phyloP scores from a whole-genome alignment of 2,329 filamentous ascomycete genomes.

The Nothopassalora personata region DNA sequence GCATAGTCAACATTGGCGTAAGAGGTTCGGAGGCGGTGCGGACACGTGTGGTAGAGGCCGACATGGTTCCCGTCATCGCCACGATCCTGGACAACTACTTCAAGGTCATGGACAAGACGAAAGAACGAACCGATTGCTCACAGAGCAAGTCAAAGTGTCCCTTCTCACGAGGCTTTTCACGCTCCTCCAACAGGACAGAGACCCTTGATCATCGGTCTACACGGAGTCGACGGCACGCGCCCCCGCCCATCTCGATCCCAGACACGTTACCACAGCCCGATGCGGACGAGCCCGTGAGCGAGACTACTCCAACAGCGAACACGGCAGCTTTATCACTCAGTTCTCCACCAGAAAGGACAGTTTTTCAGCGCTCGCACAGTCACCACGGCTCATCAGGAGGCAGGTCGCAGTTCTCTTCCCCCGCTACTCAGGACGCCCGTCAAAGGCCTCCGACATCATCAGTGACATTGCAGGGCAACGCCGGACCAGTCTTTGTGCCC shows the following conservation, averaged over 20 bases:
- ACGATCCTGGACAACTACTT: constrained; percentile 98
- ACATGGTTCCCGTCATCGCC: constrained; percentile 98
- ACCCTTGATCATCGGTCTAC: constrained; percentile 39
- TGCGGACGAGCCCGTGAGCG: constrained; percentile 49
- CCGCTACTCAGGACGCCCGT: constrained; percentile 18
- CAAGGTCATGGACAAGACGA: constrained; percentile 87
- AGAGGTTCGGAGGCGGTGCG: constrained; percentile 89
- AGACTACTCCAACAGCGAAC: constrained; percentile 53
- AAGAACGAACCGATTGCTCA: constrained; percentile 69
- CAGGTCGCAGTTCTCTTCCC: constrained; percentile 27
- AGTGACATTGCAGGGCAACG: constrained; percentile 28
- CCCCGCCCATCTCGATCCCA: constrained; percentile 79
- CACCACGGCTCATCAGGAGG: constrained; percentile 43
- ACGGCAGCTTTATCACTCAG: constrained; percentile 57
- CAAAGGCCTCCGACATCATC: constrained; percentile 27
- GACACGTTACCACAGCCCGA: constrained; percentile 44
- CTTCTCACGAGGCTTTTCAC: constrained; percentile 34
- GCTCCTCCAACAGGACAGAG: constrained; percentile 33
- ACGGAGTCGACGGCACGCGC: constrained; percentile 64
- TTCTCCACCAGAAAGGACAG: constrained; percentile 66
- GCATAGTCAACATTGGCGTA: constrained; percentile 97
- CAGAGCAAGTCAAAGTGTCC: constrained; percentile 60
- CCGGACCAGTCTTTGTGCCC: constrained; percentile 55
- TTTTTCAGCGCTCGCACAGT: constrained; percentile 54
- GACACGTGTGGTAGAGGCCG: constrained; percentile 92